Percentiles rank a stretch among this genome's conserved stretches.
Evolutionary conservation across 371 early-diverging fungal genomes (phyloP).

Genomic region (Mortierella sp.): DNA sequence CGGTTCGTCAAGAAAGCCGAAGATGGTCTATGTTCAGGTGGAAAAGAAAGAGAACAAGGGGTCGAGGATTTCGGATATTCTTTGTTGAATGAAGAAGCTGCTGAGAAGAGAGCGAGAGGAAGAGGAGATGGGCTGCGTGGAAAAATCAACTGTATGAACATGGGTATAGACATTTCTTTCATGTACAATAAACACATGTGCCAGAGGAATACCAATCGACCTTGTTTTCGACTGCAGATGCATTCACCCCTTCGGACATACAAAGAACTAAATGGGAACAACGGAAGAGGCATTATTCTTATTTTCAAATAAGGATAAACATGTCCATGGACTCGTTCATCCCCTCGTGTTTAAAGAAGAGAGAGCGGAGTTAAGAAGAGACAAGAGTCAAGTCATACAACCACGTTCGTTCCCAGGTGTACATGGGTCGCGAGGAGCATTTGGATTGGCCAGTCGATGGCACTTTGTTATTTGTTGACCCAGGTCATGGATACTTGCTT

Average conservation of each 20-base stretch:
- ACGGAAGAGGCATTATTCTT: not conserved
- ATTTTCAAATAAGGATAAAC: constrained; percentile 1
- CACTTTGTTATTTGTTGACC: not conserved
- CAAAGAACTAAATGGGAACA: not conserved
- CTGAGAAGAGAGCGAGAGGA: not conserved
- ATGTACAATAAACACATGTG: too few relatives aligned
- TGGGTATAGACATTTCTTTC: too few relatives aligned
- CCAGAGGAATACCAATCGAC: too few relatives aligned
- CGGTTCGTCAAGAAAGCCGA: not conserved
- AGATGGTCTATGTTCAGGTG: too few relatives aligned
- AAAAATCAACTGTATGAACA: too few relatives aligned
- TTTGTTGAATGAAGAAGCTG: not conserved
- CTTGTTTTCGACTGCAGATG: too few relatives aligned
- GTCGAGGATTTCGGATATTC: not conserved
- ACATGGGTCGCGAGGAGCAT: not conserved
- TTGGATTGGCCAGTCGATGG: not conserved
- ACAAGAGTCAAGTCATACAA: not conserved
- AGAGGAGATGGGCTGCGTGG: too few relatives aligned
- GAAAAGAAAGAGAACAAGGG: too few relatives aligned
- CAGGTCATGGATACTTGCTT: not conserved
- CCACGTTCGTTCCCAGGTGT: constrained; percentile 6
- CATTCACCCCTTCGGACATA: not conserved
- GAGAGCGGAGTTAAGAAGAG: not conserved
- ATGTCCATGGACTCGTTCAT: not conserved
- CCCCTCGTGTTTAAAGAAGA: not conserved